phyloP scores from a whole-genome alignment of 1,284 basidiomycete genomes.

The Phylloboletellus chloephorus region DNA sequence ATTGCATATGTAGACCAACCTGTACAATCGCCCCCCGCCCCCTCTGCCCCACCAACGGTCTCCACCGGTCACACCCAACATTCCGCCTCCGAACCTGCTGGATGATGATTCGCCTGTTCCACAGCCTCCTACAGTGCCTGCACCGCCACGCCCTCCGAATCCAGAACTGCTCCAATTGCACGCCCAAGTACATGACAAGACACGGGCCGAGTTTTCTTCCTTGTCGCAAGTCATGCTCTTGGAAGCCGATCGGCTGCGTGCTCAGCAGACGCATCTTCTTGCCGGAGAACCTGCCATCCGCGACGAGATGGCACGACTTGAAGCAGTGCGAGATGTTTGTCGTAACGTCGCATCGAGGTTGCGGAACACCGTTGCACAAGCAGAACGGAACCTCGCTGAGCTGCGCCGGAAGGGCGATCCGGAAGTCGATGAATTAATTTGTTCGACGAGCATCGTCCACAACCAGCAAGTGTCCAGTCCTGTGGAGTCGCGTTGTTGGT shows the following conservation, averaged over 20 bases:
- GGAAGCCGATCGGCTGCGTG: slow-evolving; percentile 71
- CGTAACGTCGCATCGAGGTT: slow-evolving; percentile 67
- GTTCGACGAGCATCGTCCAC: slow-evolving; percentile 90
- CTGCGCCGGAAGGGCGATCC: slow-evolving; percentile 72
- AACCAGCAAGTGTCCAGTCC: slow-evolving; percentile 71
- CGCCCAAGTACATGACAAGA: slow-evolving; percentile 68
- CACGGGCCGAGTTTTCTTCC: slow-evolving; percentile 64
- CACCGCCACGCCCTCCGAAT: slow-evolving; percentile 83
- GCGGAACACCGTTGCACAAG: slow-evolving; percentile 55
- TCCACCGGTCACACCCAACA: slow-evolving; percentile 23
- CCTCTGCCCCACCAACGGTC: slow-evolving; percentile 33
- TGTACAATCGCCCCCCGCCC: slow-evolving; percentile 37
- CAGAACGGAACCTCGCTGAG: slow-evolving; percentile 64
- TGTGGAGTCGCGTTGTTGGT: slow-evolving; percentile 5
- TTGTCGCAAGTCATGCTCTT: slow-evolving; percentile 61
- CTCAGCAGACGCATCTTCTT: slow-evolving; percentile 79
- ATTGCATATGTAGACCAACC: slow-evolving; percentile 25
- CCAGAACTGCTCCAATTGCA: slow-evolving; percentile 87
- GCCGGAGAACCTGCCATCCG: slow-evolving; percentile 87
- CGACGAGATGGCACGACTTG: slow-evolving; percentile 93
- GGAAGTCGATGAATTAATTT: slow-evolving; percentile 90
- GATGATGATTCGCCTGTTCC: slow-evolving; percentile 44
- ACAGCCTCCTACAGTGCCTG: slow-evolving; percentile 32
- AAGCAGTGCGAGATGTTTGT: slow-evolving; percentile 94
- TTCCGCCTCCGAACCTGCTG: slow-evolving; percentile 43